Base-by-base conservation (phyloP, 331 rosid genomes). In the Pyracantha coccinea region DNA sequence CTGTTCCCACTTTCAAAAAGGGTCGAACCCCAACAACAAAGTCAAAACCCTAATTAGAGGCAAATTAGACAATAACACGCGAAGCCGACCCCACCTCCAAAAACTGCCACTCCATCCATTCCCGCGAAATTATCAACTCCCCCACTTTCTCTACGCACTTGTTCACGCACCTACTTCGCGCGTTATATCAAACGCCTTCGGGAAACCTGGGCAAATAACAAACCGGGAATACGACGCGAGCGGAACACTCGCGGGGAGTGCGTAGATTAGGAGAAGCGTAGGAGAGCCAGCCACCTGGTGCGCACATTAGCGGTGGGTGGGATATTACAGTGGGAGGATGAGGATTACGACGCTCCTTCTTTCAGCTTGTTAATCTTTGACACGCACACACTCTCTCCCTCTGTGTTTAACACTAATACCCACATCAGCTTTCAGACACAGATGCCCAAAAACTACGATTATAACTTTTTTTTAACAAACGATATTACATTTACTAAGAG, bases 261-360 rank as follows among this genome's bases (percentile, higher is more conserved):
- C 76, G 59, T 60, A 74, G 81, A 4, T 81, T 47, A 50, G 8
- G 8, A 21, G 60, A 38, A 12, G 47, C 54, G 57, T 15, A 4
- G 28, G 16, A 47, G 73, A 44, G 57, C 21, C 58, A 67, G 79
- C 86, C 79, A 86, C 78, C 84, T 85, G 86, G 85, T 84, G 93
- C 90, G 90, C 90, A 88, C 79, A 61, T 76, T 85, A 86, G 90
- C 35, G 21, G 19, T 50, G 9, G 55, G 20, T 50, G 55, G 9
- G 9, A 47, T 60, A 66, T 60, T 29, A 8, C 75, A 83, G 91
- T 90, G 91, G 94, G 83, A 87, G 81, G 69, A 84, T 85, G 87
- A 81, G 88, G 27, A 84, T 58, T 83, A 80, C 59, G 87, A 79
- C 82, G 47, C 50, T 72, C 41, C 23, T 41, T 79, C 63, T 60